A percentile compares a stretch with the other conserved stretches of the same genome.
These are phyloP conservation scores for Pichia sp. DNA, from an alignment of 1,139 yeast species.

Conservation along the genomic window DNA sequence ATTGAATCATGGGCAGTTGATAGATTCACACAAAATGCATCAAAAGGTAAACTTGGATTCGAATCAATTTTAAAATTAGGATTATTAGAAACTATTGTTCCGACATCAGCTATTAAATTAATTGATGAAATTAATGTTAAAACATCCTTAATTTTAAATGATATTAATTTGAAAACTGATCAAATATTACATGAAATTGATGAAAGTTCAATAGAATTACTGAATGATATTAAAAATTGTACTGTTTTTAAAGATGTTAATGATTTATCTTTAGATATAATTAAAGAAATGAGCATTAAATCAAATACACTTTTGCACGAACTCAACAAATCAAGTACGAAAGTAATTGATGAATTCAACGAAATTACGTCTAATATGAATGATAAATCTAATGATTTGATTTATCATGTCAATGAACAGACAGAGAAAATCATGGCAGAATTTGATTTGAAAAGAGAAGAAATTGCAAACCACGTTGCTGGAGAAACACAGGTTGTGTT, in stretches of 20 bases:
- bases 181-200: conserved; percentile 33
- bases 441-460: too few species aligned
- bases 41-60: conserved; percentile 74
- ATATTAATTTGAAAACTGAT: conserved; percentile 17
- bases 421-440: too few species aligned
- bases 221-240: conserved; percentile 20
- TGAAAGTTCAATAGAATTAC: conserved; percentile 23
- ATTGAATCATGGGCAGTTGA: conserved; percentile 91
- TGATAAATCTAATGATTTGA: too few species aligned
- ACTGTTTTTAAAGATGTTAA: conserved; percentile 32
- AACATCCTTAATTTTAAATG: conserved; percentile 17
- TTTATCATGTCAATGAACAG: too few species aligned
- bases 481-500: too few species aligned
- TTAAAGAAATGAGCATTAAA: conserved; percentile 18
- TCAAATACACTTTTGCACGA: conserved; percentile 19
- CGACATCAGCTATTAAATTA: conserved; percentile 19
- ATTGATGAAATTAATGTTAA: conserved; percentile 37
- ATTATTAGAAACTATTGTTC: conserved; percentile 18
- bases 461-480: too few species aligned
- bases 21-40: conserved; percentile 83
- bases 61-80: conserved; percentile 56
- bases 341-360: conserved; percentile 15
- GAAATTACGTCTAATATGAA: too few species aligned
- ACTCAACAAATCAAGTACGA: conserved; percentile 16
- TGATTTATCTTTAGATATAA: conserved; percentile 24